Base-by-base conservation (phyloP, 1,284 basidiomycete genomes). In the Cystobasidium pallidum region DNA sequence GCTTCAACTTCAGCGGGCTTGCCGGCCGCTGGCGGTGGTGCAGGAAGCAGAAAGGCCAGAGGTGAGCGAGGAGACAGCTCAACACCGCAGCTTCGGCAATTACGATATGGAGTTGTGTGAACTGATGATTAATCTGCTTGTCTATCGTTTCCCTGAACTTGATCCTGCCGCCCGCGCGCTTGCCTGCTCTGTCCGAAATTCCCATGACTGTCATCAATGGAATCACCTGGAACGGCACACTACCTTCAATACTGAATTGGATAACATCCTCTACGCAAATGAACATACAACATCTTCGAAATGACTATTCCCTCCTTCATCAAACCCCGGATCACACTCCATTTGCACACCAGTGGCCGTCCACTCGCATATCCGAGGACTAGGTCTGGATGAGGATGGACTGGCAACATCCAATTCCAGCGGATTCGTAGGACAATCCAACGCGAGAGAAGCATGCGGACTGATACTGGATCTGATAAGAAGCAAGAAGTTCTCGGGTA, bases 341-440 rank as follows among this genome's bases (percentile, higher is more conserved):
- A n/a, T n/a, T n/a, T 3, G n/a, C n/a, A 55, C 61, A n/a, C n/a
- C n/a, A 71, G 91, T 95, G 65, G 91, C 92, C 0, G 89, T 91
- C 2, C 93, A 95, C 80, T 94, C 92, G 0, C 93, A 95, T 80
- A 95, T 95, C 82, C 96, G 95, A 83, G 95, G 94, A 11, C 89
- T 99, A 24, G 95, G 96, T 6, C 84, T 99, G 64, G 89, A 87
- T 45, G 83, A 90, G 65, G 92, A 97, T 76, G 95, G 95, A 1
- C 85, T 85, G 66, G 94, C 93, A 0, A 84, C 85, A 45, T 81
- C 84, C 15, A 88, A 90, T 75, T 84, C 86, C 10, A 89, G 91
- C 72, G 95, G 96, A 0, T 97, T 98, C 80, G 86, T 98, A 63
- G 94, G 95, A 0, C 94, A 99, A 80, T 86, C 84, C 26, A 88